Base-by-base conservation (phyloP, 495 filamentous ascomycete genomes). In the Platismatia glauca region DNA sequence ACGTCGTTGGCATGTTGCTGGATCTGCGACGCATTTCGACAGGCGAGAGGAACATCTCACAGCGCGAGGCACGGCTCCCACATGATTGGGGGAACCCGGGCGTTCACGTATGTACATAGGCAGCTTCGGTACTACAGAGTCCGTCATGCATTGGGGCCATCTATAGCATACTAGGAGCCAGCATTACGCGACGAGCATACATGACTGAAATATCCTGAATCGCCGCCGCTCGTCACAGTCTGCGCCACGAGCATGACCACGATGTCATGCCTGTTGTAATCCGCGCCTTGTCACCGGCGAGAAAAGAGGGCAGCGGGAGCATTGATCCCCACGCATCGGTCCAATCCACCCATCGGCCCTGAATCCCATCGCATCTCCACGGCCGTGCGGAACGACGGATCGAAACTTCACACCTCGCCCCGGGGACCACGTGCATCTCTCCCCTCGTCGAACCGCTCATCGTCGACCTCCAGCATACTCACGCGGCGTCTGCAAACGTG, bases 211-310 rank as follows among this genome's bases (percentile, higher is more conserved):
- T 20, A 4, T 41, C 7, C 7, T 41, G 7, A 20, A 16, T 41
- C 13, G 18, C 18, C 39, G 39, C 20, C 18, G 39, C 20, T 11
- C 1, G 43, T 24, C 43, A 46, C 22, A 8, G 15, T 46, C 7
- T 24, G 0, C 3, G 43, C 11, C 20, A 22, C n/a, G 20, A 46
- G 7, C 7, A 4, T 33, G 2, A 85, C 77, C 2, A 84, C 72
- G 12, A 84, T 67, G 63, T 83, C 74, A 64, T 78, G 73, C 0
- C 82, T 81, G 1, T 81, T 83, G 29, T 83, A 76, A 70, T 81
- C 18, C 63, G 60, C 7, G 81, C 75, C 58, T 81, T 80, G 57
- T 78, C 75, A 35, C 74, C 74, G 1, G 73, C 78, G 15, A 84
- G 69, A 62, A 62, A 83, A 85, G 43, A 81, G 62, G 2, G 75